Base-by-base conservation (phyloP, 371 early-diverging fungal species). In the Vairimorpha ceranae region DNA sequence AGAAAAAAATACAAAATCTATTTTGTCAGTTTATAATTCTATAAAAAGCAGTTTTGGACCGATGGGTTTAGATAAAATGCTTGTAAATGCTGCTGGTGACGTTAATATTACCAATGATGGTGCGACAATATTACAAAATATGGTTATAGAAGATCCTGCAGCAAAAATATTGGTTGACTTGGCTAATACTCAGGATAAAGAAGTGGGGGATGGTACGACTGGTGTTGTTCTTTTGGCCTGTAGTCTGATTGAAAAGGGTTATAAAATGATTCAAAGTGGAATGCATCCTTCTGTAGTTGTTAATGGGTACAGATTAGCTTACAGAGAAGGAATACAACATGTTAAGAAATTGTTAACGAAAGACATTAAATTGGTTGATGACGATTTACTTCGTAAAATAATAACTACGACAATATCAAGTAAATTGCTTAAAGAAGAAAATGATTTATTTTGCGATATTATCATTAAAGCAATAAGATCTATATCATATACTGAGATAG, bases 121-220 rank as follows among this genome's bases (percentile, higher is more conserved):
- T 32, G 98, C 98, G 2, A 98, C 98, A 2, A 98, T 99, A 82
- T 87, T 97, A 73, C 88, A 89, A 71, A 88, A 93, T 65, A 87
- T 99, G 66, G 93, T 95, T 77, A 92, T 95, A 6, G 94, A 93
- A 80, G 97, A 97, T 83, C 96, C 98, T 19, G 94, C 95, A 7
- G 95, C 92, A 38, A 89, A 89, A 77, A 92, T 96, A 14, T 86
- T 99, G 14, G 95, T 95, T 23, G 98, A 97, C 85, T 87, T 97
- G 36, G 97, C 99, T 61, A 92, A 92, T 70, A 92, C 94, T 78
- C 98, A 99, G 86, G 98, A 99, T 84, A 91, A 91, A 77, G 96
- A 97, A 86, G 97, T 97, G 6, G 99, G 99, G 21, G 99, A 99
- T 82, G 99, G 99, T 43, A 99, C 99, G 25, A 99, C 99, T 0